These are phyloP conservation scores for Penicillium pulvis DNA, from an alignment of 495 filamentous ascomycete genomes.

Conservation along the genomic window DNA sequence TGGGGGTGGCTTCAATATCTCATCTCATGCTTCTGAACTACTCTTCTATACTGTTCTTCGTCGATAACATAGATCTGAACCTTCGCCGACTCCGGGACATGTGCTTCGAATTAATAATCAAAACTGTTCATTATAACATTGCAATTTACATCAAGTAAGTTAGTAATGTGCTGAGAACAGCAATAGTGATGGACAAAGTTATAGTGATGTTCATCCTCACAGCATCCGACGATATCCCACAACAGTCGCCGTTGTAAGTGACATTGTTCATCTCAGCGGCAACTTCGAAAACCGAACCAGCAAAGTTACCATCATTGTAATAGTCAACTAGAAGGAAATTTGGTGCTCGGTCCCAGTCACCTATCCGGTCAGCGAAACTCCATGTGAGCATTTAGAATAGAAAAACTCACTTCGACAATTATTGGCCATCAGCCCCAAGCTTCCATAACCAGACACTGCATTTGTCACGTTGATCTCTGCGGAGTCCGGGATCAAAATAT, in stretches of 20 bases:
- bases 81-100: not conserved
- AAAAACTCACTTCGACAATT: constrained; percentile 63
- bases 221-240: constrained; percentile 54
- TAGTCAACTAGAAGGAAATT: constrained; percentile 91
- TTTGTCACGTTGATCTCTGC: constrained; percentile 70
- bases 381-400: not conserved
- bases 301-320: constrained; percentile 69
- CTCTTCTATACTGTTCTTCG: not conserved
- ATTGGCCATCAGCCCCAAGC: constrained; percentile 67
- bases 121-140: not conserved
- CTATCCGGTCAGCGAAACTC: constrained; percentile 19
- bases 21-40: not conserved
- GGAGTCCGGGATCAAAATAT: constrained; percentile 73
- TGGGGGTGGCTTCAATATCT: not conserved
- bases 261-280: constrained; percentile 86
- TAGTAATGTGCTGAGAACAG: not conserved
- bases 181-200: not conserved
- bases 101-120: not conserved
- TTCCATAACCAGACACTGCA: constrained; percentile 61
- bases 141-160: not conserved
- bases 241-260: constrained; percentile 74
- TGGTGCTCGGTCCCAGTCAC: constrained; percentile 69
- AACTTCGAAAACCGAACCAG: constrained; percentile 87
- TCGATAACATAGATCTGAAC: no score
- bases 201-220: not conserved